phyloP scores from a whole-genome alignment of 768 basidiomycete genomes.

The Xerocomellus amylosporus region DNA sequence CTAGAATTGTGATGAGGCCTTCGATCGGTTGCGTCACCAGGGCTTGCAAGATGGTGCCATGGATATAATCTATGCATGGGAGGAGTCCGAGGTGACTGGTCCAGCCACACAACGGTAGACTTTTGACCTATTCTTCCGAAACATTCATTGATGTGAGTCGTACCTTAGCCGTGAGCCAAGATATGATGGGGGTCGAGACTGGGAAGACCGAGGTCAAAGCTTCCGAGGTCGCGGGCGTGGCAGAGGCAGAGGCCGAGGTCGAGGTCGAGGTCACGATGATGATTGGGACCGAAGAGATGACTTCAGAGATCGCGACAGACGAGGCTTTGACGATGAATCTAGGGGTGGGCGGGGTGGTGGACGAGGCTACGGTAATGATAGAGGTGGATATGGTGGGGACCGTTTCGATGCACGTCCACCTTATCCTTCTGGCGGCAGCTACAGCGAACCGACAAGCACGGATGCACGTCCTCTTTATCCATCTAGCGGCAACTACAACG shows the following conservation, averaged over 20 bases:
- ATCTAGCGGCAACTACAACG: constrained; percentile 20
- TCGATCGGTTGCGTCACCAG: constrained; percentile 76
- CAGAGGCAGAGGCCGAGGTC: constrained; percentile 36
- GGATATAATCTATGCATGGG: constrained; percentile 87
- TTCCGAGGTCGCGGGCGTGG: constrained; percentile 39
- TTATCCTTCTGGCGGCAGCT: constrained; percentile 25
- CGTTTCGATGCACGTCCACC: constrained; percentile 44
- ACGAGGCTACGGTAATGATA: constrained; percentile 37
- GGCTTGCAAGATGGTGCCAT: constrained; percentile 82
- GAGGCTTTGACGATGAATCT: constrained; percentile 37
- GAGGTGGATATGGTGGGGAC: constrained; percentile 44
- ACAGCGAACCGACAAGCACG: constrained; percentile 26
- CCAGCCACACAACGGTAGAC: constrained; percentile 43
- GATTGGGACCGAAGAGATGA: constrained; percentile 47
- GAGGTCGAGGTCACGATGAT: constrained; percentile 35
- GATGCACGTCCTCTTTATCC: constrained; percentile 40
- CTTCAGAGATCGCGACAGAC: constrained; percentile 37
- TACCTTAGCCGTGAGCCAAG: constrained; percentile 28
- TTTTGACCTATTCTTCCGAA: not conserved
- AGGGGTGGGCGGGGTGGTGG: constrained; percentile 37
- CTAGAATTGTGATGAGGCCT: constrained; percentile 75
- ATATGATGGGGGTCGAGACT: constrained; percentile 44
- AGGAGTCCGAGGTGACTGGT: constrained; percentile 54
- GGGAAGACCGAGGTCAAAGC: constrained; percentile 42
- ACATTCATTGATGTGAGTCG: constrained; percentile 3